Conservation (phyloP, 371 early-diverging fungal species). For the Mortierella sp. region DNA sequence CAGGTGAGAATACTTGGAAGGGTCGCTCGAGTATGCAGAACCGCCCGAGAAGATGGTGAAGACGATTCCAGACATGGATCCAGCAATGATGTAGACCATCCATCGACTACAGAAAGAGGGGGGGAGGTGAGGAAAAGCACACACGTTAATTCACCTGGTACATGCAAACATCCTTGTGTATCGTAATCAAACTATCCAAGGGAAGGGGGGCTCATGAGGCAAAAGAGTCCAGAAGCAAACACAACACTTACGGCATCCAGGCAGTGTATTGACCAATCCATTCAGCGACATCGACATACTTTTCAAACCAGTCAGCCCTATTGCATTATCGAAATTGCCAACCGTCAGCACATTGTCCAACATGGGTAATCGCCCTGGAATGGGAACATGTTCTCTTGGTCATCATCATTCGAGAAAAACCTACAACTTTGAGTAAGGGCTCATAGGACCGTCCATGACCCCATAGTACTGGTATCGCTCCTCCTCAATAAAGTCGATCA, state of each 20-base stretch:
- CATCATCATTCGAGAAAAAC: neutral
- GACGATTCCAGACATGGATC: slow-evolving; percentile 40
- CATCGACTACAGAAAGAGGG: slow-evolving; percentile 13
- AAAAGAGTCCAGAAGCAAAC: neutral
- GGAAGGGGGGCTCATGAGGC: neutral
- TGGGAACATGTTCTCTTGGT: no score
- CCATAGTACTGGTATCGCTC: slow-evolving; percentile 42
- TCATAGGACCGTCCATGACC: slow-evolving; percentile 32
- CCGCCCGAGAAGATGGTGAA: slow-evolving; percentile 48
- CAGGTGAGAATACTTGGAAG: slow-evolving; percentile 43
- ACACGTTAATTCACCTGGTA: no score
- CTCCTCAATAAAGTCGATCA: slow-evolving; percentile 50
- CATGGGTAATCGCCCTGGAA: no score
- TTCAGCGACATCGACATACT: slow-evolving; percentile 34
- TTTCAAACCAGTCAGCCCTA: slow-evolving; percentile 29
- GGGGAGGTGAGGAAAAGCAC: no score
- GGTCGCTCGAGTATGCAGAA: slow-evolving; percentile 43
- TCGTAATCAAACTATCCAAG: no score
- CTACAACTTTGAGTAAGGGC: slow-evolving; percentile 42
- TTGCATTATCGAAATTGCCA: no score
- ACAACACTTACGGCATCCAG: slow-evolving; percentile 51
- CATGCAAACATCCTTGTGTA: no score
- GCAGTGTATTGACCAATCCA: slow-evolving; percentile 33
- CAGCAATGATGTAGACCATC: slow-evolving; percentile 38
- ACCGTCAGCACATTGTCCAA: no score